Conservation (phyloP, 345 rosid species). For the Linum usitatissimum region DNA sequence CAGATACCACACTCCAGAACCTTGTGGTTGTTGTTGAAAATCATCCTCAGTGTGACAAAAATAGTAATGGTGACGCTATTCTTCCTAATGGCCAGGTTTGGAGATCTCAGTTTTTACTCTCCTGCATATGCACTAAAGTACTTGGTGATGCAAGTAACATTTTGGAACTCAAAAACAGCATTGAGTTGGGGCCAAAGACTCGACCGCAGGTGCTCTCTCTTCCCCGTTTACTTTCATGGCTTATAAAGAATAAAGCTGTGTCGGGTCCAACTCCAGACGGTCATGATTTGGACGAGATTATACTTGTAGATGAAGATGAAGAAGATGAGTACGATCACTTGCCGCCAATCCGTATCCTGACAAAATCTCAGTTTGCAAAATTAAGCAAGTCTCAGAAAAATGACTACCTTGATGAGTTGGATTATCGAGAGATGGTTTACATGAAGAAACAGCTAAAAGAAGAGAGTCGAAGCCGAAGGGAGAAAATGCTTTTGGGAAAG, state of each 20-base stretch:
- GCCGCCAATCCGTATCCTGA: constrained; percentile 70
- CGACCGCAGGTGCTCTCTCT: constrained; percentile 55
- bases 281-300: constrained; percentile 37
- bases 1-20: constrained; percentile 62
- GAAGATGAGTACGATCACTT: constrained; percentile 82
- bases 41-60: constrained; percentile 58
- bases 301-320: constrained; percentile 42
- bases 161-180: constrained; percentile 49
- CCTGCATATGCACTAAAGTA: constrained; percentile 61
- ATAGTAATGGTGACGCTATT: constrained; percentile 51
- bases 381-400: constrained; percentile 59
- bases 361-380: constrained; percentile 63
- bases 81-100: constrained; percentile 84
- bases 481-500: constrained; percentile 32
- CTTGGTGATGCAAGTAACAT: constrained; percentile 62
- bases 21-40: constrained; percentile 78
- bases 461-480: constrained; percentile 38
- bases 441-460: constrained; percentile 79
- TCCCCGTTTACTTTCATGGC: constrained; percentile 79
- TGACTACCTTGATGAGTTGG: constrained; percentile 81
- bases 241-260: constrained; percentile 46
- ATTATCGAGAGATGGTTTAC: constrained; percentile 73
- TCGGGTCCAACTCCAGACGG: constrained; percentile 40
- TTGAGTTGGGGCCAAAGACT: constrained; percentile 48
- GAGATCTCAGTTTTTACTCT: constrained; percentile 62